phyloP scores from a whole-genome alignment of 2,329 filamentous ascomycete genomes.

The Diaporthe sp. region DNA sequence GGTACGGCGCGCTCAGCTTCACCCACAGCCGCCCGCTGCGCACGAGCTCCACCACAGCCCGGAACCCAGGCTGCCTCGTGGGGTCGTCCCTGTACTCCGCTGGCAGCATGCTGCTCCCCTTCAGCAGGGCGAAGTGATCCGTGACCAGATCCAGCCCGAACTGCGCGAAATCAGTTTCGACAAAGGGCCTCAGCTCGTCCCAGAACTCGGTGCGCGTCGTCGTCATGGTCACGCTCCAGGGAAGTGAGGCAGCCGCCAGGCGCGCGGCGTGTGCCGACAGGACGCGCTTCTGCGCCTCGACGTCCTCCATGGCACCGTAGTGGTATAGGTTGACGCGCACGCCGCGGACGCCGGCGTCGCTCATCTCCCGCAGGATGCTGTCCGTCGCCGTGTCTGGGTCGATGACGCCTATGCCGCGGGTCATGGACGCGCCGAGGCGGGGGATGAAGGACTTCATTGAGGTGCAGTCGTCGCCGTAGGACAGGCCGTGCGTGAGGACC shows the following conservation, averaged over 20 bases:
- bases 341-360: conserved; percentile 50
- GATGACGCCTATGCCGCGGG: conserved; percentile 51
- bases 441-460: conserved; percentile 51
- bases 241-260: conserved; percentile 43
- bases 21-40: conserved; percentile 51
- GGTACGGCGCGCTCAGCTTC: conserved; percentile 56
- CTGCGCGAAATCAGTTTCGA: conserved; percentile 44
- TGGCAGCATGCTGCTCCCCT: conserved; percentile 51
- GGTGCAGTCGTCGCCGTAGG: conserved; percentile 53
- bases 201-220: conserved; percentile 51
- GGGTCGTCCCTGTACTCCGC: conserved; percentile 44
- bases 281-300: conserved; percentile 51
- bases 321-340: conserved; percentile 54
- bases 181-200: conserved; percentile 45
- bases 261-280: conserved; percentile 49
- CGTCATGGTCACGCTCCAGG: conserved; percentile 52
- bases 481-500: conserved; percentile 54
- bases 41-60: conserved; percentile 50
- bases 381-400: conserved; percentile 47
- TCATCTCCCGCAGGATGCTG: conserved; percentile 46
- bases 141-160: conserved; percentile 50
- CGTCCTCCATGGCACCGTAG: conserved; percentile 54
- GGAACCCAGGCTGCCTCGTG: conserved; percentile 49
- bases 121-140: conserved; percentile 55
- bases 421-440: conserved; percentile 46